These are phyloP conservation scores for Penicillium sp. DNA, from an alignment of 2,329 filamentous ascomycete species.

Conservation along the genomic window DNA sequence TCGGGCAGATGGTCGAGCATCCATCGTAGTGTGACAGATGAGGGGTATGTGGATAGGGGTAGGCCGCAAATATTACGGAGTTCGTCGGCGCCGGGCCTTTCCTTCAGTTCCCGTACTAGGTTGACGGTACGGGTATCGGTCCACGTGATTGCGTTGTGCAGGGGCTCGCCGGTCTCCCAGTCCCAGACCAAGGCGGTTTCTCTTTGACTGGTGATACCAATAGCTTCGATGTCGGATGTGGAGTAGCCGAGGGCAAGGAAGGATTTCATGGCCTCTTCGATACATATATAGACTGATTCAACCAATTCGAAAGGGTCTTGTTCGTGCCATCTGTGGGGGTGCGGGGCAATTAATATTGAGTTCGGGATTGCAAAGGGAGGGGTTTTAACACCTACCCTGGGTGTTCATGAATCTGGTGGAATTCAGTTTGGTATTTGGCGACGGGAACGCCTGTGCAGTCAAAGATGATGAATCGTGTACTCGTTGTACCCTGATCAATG, in stretches of 20 bases:
- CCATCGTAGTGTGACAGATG: conserved; percentile 82
- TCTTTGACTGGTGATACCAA: conserved; percentile 88
- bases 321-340: conserved; percentile 74
- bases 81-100: conserved; percentile 64
- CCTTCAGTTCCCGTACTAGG: conserved; percentile 75
- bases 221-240: conserved; percentile 66
- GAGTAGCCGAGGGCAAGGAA: conserved; percentile 71
- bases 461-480: conserved; percentile 87
- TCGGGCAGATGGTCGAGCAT: conserved; percentile 69
- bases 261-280: conserved; percentile 70
- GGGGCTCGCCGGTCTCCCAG: conserved; percentile 71
- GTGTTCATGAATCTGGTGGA: conserved; percentile 78
- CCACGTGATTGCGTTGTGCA: conserved; percentile 87
- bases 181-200: conserved; percentile 89
- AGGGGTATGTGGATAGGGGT: conserved; percentile 84
- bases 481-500: conserved; percentile 90
- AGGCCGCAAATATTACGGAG: conserved; percentile 73
- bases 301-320: conserved; percentile 79
- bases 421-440: conserved; percentile 82
- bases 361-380: background rate
- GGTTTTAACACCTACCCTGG: conserved; percentile 65
- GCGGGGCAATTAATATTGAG: conserved; percentile 8
- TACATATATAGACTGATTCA: conserved; percentile 72
- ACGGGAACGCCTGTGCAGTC: conserved; percentile 74
- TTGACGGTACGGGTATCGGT: conserved; percentile 78